Evolutionary conservation across 805 yeast species (phyloP).

Genomic region (Pichia cabralensis): DNA sequence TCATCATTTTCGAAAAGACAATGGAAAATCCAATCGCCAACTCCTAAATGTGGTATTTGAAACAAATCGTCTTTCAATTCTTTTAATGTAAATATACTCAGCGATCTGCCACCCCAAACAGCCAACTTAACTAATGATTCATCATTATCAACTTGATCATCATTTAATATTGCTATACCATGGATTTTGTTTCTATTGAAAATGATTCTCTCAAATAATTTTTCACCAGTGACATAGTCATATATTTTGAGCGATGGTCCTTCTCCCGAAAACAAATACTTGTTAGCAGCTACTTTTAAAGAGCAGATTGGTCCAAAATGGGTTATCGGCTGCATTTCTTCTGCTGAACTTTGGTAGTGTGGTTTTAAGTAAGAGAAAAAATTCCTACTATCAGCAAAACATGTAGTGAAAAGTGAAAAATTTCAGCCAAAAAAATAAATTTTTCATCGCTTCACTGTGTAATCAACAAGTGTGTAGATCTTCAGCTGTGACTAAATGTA

Average conservation of each 20-base stretch:
- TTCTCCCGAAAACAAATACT: slow-evolving; percentile 47
- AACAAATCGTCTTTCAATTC: slow-evolving; percentile 19
- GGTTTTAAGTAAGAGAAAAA: too few relatives aligned
- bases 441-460: too few relatives aligned
- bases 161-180: slow-evolving; percentile 39
- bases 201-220: slow-evolving; percentile 33
- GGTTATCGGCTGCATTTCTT: slow-evolving; percentile 11
- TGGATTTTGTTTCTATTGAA: slow-evolving; percentile 76
- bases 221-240: slow-evolving; percentile 27
- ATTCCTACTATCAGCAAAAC: too few relatives aligned
- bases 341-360: too few relatives aligned
- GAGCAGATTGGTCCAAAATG: slow-evolving; percentile 69
- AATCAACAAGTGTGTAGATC: too few relatives aligned
- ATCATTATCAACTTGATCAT: slow-evolving; percentile 20
- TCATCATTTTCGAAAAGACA: slow-evolving; percentile 37
- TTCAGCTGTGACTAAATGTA: too few relatives aligned
- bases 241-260: slow-evolving; percentile 60
- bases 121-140: slow-evolving; percentile 20
- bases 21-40: slow-evolving; percentile 75
- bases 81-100: slow-evolving; percentile 31
- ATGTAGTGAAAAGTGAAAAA: not conserved
- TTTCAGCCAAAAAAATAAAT: too few relatives aligned
- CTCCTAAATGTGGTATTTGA: slow-evolving; percentile 33
- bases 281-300: slow-evolving; percentile 32
- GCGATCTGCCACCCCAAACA: slow-evolving; percentile 67